Conservation (phyloP, 1,139 yeast species). For the Debaryomyces udenii region DNA sequence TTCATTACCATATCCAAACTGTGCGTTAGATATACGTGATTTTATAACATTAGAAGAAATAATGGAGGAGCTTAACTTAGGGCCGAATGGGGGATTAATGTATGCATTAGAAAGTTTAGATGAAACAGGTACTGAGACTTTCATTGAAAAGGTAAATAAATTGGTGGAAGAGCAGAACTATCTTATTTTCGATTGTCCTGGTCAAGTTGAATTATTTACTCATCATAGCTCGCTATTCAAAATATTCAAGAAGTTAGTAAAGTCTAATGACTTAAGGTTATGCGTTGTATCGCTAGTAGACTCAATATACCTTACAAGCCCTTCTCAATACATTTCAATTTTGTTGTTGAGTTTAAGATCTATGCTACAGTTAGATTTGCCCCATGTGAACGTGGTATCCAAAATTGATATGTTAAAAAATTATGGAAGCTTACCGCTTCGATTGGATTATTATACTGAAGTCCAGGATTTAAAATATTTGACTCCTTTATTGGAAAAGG, state of each 20-base stretch:
- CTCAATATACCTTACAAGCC: slow-evolving; percentile 79
- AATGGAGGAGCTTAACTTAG: slow-evolving; percentile 78
- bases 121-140: slow-evolving; percentile 51
- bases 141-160: slow-evolving; percentile 59
- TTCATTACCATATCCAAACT: slow-evolving; percentile 67
- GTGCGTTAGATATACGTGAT: slow-evolving; percentile 87
- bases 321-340: slow-evolving; percentile 89
- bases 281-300: slow-evolving; percentile 90
- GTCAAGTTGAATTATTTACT: slow-evolving; percentile 52
- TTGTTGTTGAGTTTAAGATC: slow-evolving; percentile 75
- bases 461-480: slow-evolving; percentile 80
- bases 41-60: slow-evolving; percentile 85
- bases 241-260: slow-evolving; percentile 37
- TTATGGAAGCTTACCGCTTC: slow-evolving; percentile 65
- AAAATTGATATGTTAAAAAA: slow-evolving; percentile 80
- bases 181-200: slow-evolving; percentile 83
- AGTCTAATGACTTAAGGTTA: slow-evolving; percentile 65
- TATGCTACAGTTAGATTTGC: slow-evolving; percentile 51
- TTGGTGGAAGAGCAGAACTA: slow-evolving; percentile 66
- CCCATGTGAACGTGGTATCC: slow-evolving; percentile 60
- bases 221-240: slow-evolving; percentile 45
- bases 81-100: slow-evolving; percentile 96
- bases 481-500: slow-evolving; percentile 70
- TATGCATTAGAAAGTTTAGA: slow-evolving; percentile 76
- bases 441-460: slow-evolving; percentile 85